Evolutionary conservation across 148 eudicot species (phyloP), one percentile per base, ranked within the genome.

Genomic region (Simmondsia chinensis): DNA sequence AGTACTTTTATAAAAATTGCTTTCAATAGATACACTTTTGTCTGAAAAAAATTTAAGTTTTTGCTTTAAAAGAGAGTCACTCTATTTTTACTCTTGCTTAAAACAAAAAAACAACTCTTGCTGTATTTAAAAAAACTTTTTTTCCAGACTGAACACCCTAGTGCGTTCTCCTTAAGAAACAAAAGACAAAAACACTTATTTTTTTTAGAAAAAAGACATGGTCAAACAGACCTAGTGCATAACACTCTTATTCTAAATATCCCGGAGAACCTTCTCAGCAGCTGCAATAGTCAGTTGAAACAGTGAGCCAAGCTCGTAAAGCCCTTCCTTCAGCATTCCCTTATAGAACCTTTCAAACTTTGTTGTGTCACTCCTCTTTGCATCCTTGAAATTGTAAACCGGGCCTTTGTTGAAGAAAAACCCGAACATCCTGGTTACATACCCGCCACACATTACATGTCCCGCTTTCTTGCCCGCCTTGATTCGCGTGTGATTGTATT

Each of bases 371-470:
- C 91, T 80, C 60, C 71, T 80, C 57, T 83, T 93, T 1, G 99
- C 99, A 59, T 86, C 99, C 4, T 11, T 74, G 56, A 93, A 93
- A 65, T 69, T 77, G 38, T 80, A 69, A 3, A 93, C 94, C 0
- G 99, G 96, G 14, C 99, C 99, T 10, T 86, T 78, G 0, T 83
- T 57, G 70, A 93, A 93, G 76, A 93, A 93, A 68, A 93, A 86
- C 16, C 99, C 96, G 17, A 93, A 93, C 96, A 93, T 86, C 24
- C 87, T 84, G 3, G 76, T 60, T 0, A 88, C 78, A 53, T 70
- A 73, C 0, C 83, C 87, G 11, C 95, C 97, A 51, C 84, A 80
- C 1, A 80, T 76, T 20, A 82, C 88, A 64, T 91, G 94, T 10
- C 99, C 96, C 1, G 83, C 57, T 41, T 67, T 80, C 77, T 82